Base-by-base conservation (phyloP, 2,329 filamentous ascomycete genomes). In the Fusarium graminum region DNA sequence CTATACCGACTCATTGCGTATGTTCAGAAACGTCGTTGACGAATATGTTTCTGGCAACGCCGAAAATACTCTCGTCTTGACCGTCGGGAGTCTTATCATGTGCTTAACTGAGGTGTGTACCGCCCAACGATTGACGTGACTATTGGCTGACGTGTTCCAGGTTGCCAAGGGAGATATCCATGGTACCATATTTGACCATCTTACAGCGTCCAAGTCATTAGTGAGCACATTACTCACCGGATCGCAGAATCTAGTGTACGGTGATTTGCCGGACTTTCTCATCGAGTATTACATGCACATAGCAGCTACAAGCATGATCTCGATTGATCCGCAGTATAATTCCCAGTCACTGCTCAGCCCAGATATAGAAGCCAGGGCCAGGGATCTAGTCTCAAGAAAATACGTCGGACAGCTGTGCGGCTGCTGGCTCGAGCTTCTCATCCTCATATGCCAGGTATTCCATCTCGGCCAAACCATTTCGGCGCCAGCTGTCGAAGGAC, bases 251-350 rank as follows among this genome's bases (percentile, higher is more conserved):
- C 72, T 77, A 5, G 64, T 78, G 5, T 75, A 75, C 3, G 74
- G 76, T 13, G 76, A 80, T 11, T 62, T 83, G 4, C 76, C 78
- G 28, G 77, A 81, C 28, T 83, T 83, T 47, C 76, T 83, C 4
- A 76, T 82, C 43, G 82, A 83, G 68, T 83, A 83, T 38, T 83
- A 82, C 59, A 78, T 81, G 59, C 81, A 83, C 69, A 82, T 80
- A 43, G 77, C 80, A 5, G 77, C 79, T 5, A 77, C 80, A 8
- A 83, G 80, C 67, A 82, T 83, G 77, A 80, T 83, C 42, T 81
- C 81, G 1, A 78, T 81, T 30, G 60, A 79, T 43, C 68, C 73
- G 0, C 67, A 72, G n/a, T 67, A 74, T 32, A 69, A 63, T 16
- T 70, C 70, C 0, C 72, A 76, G n/a, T 65, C 74, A 0, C 69